These are phyloP conservation scores for Exophiala mesophila DNA, from an alignment of 2,329 filamentous ascomycete species.

Conservation along the genomic window DNA sequence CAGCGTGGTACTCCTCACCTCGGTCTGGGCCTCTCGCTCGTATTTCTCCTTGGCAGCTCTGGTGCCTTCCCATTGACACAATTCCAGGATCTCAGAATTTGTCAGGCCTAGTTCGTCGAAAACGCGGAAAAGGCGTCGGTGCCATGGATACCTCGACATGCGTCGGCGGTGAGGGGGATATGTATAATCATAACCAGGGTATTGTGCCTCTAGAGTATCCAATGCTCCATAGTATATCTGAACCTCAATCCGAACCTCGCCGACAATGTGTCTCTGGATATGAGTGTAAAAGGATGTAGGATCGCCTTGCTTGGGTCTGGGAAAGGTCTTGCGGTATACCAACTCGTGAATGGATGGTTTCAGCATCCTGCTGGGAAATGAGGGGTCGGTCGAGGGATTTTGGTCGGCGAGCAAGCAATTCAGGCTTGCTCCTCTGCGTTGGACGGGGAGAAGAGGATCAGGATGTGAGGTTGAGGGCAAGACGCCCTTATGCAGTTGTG, in stretches of 20 bases:
- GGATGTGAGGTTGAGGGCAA: background rate
- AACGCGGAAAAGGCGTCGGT: conserved; percentile 55
- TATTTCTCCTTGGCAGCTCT: conserved; percentile 45
- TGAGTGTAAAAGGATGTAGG: conserved; percentile 56
- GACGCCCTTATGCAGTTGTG: too few relatives aligned
- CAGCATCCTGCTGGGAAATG: conserved; percentile 53
- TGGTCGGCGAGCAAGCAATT: too few relatives aligned
- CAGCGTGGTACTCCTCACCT: conserved; percentile 58
- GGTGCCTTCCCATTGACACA: conserved; percentile 57
- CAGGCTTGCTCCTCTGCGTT: too few relatives aligned
- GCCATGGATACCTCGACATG: conserved; percentile 57
- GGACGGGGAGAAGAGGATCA: too few relatives aligned
- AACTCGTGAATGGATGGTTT: conserved; percentile 55
- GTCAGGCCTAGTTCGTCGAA: conserved; percentile 58
- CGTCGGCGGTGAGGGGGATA: conserved; percentile 58
- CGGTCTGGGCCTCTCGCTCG: conserved; percentile 53
- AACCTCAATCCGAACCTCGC: conserved; percentile 61
- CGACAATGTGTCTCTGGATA: conserved; percentile 57
- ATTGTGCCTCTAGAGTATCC: conserved; percentile 61
- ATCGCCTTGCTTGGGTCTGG: conserved; percentile 52
- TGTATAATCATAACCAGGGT: conserved; percentile 62
- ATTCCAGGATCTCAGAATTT: conserved; percentile 54
- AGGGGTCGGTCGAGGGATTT: background rate
- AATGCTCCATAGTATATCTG: conserved; percentile 60
- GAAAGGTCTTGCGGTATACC: conserved; percentile 56